These are phyloP conservation scores for Rostrohypoxylon terebratum DNA, from an alignment of 495 filamentous ascomycete species.

Conservation along the genomic window DNA sequence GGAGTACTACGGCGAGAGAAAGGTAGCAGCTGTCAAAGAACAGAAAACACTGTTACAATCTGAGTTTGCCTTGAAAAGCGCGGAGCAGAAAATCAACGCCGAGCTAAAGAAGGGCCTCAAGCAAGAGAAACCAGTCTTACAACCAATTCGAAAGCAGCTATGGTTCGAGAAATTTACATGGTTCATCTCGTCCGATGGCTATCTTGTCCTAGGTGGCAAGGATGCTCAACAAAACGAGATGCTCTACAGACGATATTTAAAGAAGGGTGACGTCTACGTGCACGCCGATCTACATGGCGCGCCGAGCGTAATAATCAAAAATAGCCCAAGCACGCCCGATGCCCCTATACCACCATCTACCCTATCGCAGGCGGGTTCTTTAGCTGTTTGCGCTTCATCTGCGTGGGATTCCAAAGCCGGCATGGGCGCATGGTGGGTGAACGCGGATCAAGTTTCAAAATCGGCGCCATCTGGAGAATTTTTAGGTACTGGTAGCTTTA, in stretches of 20 bases:
- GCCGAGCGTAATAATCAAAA: slow-evolving; percentile 85
- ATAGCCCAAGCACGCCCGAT: slow-evolving; percentile 76
- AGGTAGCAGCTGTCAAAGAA: slow-evolving; percentile 82
- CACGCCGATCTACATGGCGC: slow-evolving; percentile 92
- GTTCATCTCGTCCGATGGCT: slow-evolving; percentile 96
- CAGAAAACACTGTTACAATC: slow-evolving; percentile 87
- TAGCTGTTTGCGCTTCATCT: slow-evolving; percentile 83
- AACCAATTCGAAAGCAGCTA: slow-evolving; percentile 80
- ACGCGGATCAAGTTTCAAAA: slow-evolving; percentile 88
- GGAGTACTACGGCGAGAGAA: slow-evolving; percentile 92
- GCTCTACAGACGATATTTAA: slow-evolving; percentile 84
- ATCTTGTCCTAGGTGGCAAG: slow-evolving; percentile 86
- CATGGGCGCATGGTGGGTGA: slow-evolving; percentile 96
- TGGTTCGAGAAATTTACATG: slow-evolving; percentile 98
- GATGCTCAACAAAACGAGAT: slow-evolving; percentile 93
- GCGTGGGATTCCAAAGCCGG: slow-evolving; percentile 97
- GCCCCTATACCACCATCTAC: slow-evolving; percentile 92
- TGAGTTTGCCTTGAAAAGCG: slow-evolving; percentile 84
- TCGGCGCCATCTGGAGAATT: slow-evolving; percentile 82
- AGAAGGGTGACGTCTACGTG: slow-evolving; percentile 90
- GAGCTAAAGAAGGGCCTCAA: slow-evolving; percentile 89
- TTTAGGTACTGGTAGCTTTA: slow-evolving; percentile 78
- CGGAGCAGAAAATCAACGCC: slow-evolving; percentile 85
- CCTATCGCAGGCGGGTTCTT: slow-evolving; percentile 85
- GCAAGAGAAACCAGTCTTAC: slow-evolving; percentile 89